phyloP scores from a whole-genome alignment of 352 stramenopile species.

The Phytopythium aichiense region DNA sequence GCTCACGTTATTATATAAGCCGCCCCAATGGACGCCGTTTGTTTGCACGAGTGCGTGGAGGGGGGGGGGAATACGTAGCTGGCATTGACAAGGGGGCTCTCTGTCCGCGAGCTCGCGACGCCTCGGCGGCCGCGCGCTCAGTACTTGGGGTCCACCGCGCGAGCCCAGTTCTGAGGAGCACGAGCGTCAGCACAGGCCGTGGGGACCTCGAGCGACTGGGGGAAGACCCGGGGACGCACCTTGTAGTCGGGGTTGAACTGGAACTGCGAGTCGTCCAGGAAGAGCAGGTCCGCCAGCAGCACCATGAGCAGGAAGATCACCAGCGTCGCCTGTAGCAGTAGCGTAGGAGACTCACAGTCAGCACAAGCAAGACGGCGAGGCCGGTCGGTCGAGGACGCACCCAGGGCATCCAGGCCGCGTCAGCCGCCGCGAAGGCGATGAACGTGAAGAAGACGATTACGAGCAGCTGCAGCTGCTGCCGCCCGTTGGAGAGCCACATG shows the following conservation, averaged over 20 bases:
- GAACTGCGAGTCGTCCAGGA: conserved; percentile 70
- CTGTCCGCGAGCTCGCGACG: no score
- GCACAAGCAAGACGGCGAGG: no score
- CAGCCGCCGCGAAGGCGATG: conserved; percentile 65
- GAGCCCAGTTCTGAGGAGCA: conserved; percentile 60
- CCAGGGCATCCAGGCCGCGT: conserved; percentile 79
- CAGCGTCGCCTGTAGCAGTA: conserved; percentile 45
- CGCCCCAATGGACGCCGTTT: no score
- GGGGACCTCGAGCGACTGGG: neutral
- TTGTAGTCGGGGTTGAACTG: conserved; percentile 86
- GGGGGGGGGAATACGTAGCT: conserved; percentile 4
- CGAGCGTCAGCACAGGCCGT: no score
- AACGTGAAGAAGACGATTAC: conserved; percentile 84
- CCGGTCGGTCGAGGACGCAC: conserved; percentile 16
- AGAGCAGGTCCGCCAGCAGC: conserved; percentile 66
- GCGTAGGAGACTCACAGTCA: neutral
- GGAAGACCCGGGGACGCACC: conserved; percentile 21
- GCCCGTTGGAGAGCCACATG: conserved; percentile 76
- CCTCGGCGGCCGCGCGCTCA: conserved; percentile 13
- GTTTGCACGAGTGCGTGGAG: no score
- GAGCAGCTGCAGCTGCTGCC: conserved; percentile 77
- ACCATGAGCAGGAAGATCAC: conserved; percentile 76
- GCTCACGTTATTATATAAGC: no score
- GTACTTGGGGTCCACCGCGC: conserved; percentile 74
- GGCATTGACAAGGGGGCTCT: neutral